These are phyloP conservation scores for Xylariaceae sp. DNA, from an alignment of 2,329 filamentous ascomycete species.

Conservation along the genomic window DNA sequence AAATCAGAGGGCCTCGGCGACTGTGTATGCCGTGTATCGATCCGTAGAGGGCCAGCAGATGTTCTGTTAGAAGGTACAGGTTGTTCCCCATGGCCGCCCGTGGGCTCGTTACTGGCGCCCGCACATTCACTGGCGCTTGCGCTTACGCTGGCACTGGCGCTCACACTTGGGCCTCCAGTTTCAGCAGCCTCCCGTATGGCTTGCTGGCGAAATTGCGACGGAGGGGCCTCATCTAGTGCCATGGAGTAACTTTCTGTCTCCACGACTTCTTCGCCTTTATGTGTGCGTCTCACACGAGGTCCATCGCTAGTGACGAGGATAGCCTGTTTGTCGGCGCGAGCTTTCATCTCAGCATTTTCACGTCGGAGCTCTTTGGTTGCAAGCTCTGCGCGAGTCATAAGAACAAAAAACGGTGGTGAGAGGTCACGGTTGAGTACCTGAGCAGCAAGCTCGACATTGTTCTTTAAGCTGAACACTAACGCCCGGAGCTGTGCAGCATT, in stretches of 20 bases:
- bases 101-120: slow-evolving; percentile 4
- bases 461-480: slow-evolving; percentile 81
- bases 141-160: slow-evolving; percentile 1
- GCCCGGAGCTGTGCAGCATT: slow-evolving; percentile 63
- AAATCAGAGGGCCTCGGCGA: slow-evolving; percentile 59
- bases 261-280: slow-evolving; percentile 90
- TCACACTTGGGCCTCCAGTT: slow-evolving; percentile 9
- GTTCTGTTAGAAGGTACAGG: slow-evolving; percentile 21
- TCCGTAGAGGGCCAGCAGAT: slow-evolving; percentile 35
- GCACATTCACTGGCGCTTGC: slow-evolving; percentile 5
- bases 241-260: slow-evolving; percentile 59
- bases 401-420: slow-evolving; percentile 69
- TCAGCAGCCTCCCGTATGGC: slow-evolving; percentile 30
- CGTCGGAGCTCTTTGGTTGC: slow-evolving; percentile 83
- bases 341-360: slow-evolving; percentile 70
- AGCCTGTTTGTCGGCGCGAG: slow-evolving; percentile 73
- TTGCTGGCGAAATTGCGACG: slow-evolving; percentile 34
- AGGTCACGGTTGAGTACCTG: slow-evolving; percentile 68
- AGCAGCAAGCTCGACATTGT: slow-evolving; percentile 71
- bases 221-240: slow-evolving; percentile 35
- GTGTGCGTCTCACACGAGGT: slow-evolving; percentile 78
- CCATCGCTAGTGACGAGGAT: slow-evolving; percentile 72
- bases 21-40: slow-evolving; percentile 42
- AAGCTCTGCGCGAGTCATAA: slow-evolving; percentile 86
- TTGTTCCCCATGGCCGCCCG: slow-evolving; percentile 11